Percentiles rank a stretch among this genome's conserved stretches.
These are phyloP conservation scores for Eucommia ulmoides DNA, from an alignment of 257 asterid genomes.

Conservation along the genomic window DNA sequence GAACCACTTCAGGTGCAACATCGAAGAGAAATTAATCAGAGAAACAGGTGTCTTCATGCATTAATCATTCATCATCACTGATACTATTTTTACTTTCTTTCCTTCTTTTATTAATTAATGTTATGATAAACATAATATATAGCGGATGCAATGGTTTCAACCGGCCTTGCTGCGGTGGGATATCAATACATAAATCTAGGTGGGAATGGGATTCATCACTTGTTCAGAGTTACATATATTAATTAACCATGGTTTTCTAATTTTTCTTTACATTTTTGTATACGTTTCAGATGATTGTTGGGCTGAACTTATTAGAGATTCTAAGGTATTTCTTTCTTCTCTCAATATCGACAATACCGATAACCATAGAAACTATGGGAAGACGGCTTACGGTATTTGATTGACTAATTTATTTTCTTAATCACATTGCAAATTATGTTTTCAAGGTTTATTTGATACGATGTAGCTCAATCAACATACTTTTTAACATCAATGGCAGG, in stretches of 20 bases:
- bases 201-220: constrained; percentile 1
- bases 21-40: constrained; percentile 57
- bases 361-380: no score
- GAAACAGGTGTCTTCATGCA: constrained; percentile 43
- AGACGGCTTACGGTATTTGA: no score
- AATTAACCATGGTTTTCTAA: no score
- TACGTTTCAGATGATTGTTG: neutral
- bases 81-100: neutral
- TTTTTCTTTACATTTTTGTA: no score
- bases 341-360: no score
- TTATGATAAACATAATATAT: no score
- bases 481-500: neutral
- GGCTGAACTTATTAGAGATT: constrained; percentile 1
- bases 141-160: constrained; percentile 78
- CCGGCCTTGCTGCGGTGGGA: constrained; percentile 63
- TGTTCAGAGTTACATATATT: neutral
- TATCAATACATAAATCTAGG: constrained; percentile 61
- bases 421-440: no score
- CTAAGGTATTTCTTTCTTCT: neutral
- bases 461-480: no score
- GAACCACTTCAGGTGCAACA: constrained; percentile 73
- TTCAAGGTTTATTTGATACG: no score
- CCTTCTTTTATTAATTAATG: no score
- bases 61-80: no score
- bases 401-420: no score